Base-by-base conservation (phyloP, 805 yeast species). In the Suhomyces prunicola region DNA sequence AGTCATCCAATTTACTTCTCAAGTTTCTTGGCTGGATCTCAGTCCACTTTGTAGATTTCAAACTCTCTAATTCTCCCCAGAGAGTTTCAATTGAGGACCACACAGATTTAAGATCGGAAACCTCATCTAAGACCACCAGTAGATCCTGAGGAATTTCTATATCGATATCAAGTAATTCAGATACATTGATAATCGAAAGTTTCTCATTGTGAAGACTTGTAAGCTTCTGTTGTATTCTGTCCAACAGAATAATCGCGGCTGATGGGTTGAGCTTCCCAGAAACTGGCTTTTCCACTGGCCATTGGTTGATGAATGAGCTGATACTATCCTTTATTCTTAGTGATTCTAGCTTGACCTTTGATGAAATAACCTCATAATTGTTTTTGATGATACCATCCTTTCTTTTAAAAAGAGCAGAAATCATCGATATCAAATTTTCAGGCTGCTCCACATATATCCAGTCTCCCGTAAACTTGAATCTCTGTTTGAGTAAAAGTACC, bases 361-460 rank as follows among this genome's bases (percentile, higher is more conserved):
- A 70, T 1, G 70, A 54, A 12, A 84, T 72, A 0, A 71, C 57
- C n/a, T 76, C 80, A 7, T 66, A 55, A 50, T 82, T 76, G 0
- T 71, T 69, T 7, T 73, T 68, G 6, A 88, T 69, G 2, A 72
- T 55, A 1, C 51, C 55, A 8, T 67, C 62, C 57, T 81, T 72
- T 39, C 63, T 58, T 3, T 57, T 56, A 44, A 79, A 50, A 9
- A 81, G 63, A 36, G 80, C 73, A 1, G 57, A 50, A 31, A 85
- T 61, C 1, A 82, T 71, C 0, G 69, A 60, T 50, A 75, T 63
- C 50, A 81, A 83, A 48, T 71, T 73, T 12, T 80, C 83, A 0
- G 89, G 52, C 58, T 89, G 96, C 41, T 87, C 94, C 46, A 71
- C 72, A 62, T 72, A 81, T 0, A 85, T 55, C 87, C 91, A 86